phyloP scores from a whole-genome alignment of 257 asterid species.

The Solanum peruvianum region DNA sequence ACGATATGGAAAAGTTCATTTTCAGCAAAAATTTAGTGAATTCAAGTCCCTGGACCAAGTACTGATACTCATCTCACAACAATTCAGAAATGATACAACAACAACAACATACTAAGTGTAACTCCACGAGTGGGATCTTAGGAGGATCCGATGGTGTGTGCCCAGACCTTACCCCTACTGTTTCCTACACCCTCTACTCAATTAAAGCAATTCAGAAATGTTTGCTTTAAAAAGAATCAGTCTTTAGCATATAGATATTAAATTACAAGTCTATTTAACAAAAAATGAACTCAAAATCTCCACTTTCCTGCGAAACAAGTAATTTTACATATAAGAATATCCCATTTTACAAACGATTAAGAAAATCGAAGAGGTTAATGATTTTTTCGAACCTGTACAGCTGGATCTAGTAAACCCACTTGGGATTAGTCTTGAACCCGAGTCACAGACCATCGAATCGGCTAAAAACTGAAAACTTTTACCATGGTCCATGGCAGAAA shows the following conservation, averaged over 20 bases:
- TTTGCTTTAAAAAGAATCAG: neutral
- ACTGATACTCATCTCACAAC: neutral
- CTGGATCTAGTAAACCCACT: slow-evolving; percentile 39
- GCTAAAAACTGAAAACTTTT: slow-evolving; percentile 32
- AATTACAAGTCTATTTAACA: neutral
- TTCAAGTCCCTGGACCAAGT: neutral
- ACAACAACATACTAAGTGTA: neutral
- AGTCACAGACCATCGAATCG: slow-evolving; percentile 69
- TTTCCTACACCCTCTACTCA: neutral
- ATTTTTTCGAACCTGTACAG: slow-evolving; percentile 40
- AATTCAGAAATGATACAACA: neutral
- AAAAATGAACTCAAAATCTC: neutral
- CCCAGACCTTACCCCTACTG: neutral
- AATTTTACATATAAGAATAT: neutral
- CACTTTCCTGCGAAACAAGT: neutral
- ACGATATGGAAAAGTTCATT: neutral
- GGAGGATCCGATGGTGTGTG: neutral
- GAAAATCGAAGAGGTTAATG: neutral
- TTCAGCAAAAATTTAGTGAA: neutral
- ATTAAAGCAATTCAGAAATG: neutral
- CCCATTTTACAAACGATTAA: neutral
- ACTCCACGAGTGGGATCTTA: neutral
- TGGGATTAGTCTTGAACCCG: slow-evolving; percentile 46
- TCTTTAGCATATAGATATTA: neutral
- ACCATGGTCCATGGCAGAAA: slow-evolving; percentile 42